These are phyloP conservation scores for Dothideomycetes sp. DNA, from an alignment of 2,329 filamentous ascomycete species.

Conservation along the genomic window DNA sequence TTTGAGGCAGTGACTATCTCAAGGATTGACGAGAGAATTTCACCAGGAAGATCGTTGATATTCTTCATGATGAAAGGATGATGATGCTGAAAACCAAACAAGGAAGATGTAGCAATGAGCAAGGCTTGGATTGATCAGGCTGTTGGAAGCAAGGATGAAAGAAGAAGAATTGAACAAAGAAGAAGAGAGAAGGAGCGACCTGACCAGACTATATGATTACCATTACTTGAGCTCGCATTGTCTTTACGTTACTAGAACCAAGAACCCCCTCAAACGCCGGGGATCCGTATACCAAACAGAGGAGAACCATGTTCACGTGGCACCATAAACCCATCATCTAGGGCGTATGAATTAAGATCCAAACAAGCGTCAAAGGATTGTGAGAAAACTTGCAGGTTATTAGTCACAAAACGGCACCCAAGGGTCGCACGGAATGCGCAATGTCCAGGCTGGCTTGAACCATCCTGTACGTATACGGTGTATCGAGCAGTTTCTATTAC, in stretches of 20 bases:
- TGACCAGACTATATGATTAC: conserved; percentile 8
- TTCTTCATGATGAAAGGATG: conserved; percentile 17
- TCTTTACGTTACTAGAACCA: conserved; percentile 11
- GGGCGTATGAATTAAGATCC: conserved; percentile 8
- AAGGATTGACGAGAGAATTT: conserved; percentile 45
- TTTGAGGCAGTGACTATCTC: conserved; percentile 40
- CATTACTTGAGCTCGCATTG: conserved; percentile 8
- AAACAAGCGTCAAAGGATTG: conserved; percentile 10
- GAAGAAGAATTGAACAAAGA: not conserved
- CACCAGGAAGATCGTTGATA: conserved; percentile 43
- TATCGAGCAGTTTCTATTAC: not conserved
- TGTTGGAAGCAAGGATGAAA: not conserved
- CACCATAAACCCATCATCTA: not conserved
- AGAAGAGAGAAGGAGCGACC: not conserved
- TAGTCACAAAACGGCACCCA: too few species aligned
- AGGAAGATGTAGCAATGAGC: not conserved
- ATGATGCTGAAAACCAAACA: not conserved
- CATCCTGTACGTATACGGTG: too few species aligned
- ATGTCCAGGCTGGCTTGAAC: too few species aligned
- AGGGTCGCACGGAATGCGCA: too few species aligned
- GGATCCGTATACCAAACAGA: not conserved
- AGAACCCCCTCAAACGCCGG: conserved; percentile 2
- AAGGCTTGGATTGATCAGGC: too few species aligned
- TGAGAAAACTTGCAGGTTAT: conserved; percentile 9
- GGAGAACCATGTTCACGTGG: conserved; percentile 11